phyloP scores from a whole-genome alignment of 2,329 filamentous ascomycete genomes.

The Neofusicoccum parvum region DNA sequence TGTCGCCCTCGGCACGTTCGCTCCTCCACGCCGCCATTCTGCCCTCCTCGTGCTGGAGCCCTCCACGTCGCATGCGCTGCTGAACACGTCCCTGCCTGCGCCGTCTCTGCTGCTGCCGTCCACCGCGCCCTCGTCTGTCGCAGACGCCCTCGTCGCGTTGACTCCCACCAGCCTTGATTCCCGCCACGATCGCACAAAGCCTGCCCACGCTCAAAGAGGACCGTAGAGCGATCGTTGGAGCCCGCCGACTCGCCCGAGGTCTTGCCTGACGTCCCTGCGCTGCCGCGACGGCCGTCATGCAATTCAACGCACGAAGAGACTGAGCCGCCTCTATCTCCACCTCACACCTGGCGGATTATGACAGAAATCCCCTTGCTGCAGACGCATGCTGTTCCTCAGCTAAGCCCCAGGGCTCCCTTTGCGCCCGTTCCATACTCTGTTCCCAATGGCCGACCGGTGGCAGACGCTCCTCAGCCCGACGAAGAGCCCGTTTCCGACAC shows the following conservation, averaged over 20 bases:
- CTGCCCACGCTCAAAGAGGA: not conserved
- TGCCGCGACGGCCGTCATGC: slow-evolving; percentile 44
- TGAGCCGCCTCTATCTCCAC: slow-evolving; percentile 33
- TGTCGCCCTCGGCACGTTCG: slow-evolving; percentile 10
- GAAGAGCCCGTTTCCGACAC: slow-evolving; percentile 81
- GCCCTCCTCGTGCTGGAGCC: not conserved
- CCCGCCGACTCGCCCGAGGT: slow-evolving; percentile 7
- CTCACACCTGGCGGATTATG: slow-evolving; percentile 31
- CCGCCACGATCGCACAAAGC: slow-evolving; percentile 18
- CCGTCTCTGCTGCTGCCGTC: not conserved
- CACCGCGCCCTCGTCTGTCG: not conserved
- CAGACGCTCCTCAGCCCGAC: slow-evolving; percentile 44
- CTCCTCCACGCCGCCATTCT: slow-evolving; percentile 2
- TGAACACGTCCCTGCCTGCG: slow-evolving; percentile 5
- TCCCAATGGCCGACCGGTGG: slow-evolving; percentile 37
- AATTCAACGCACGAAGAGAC: slow-evolving; percentile 41
- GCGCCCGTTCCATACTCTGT: slow-evolving; percentile 34
- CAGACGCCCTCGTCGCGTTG: slow-evolving; percentile 15
- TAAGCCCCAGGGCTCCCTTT: slow-evolving; percentile 37
- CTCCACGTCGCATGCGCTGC: not conserved
- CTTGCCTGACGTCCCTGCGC: slow-evolving; percentile 18
- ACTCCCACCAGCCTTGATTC: slow-evolving; percentile 9
- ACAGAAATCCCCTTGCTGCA: slow-evolving; percentile 45
- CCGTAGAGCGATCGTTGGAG: slow-evolving; percentile 9
- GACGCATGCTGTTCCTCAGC: slow-evolving; percentile 47